These are phyloP conservation scores for Massariosphaeria phaeospora DNA, from an alignment of 495 filamentous ascomycete species.

Conservation along the genomic window DNA sequence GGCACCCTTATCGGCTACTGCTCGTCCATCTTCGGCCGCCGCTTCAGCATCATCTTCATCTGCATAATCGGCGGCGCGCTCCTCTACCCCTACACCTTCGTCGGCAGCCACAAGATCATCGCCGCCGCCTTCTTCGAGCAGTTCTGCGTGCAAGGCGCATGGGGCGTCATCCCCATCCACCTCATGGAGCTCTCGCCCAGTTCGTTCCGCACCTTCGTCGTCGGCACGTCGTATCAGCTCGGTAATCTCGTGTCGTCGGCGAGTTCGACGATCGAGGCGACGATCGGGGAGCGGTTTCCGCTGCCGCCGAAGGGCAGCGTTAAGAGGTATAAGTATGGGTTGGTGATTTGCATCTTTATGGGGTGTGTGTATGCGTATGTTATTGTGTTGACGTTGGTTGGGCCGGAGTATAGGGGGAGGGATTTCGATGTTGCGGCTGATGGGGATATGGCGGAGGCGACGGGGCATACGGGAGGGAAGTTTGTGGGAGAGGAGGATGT, in stretches of 20 bases:
- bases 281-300: slow-evolving; percentile 75
- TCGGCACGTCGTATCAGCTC: slow-evolving; percentile 79
- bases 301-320: slow-evolving; percentile 50
- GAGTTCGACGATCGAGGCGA: slow-evolving; percentile 76
- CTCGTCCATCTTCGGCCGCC: slow-evolving; percentile 75
- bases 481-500: neutral
- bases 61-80: slow-evolving; percentile 71
- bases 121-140: slow-evolving; percentile 89
- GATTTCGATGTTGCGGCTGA: slow-evolving; percentile 64
- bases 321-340: slow-evolving; percentile 72
- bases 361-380: slow-evolving; percentile 82
- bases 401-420: slow-evolving; percentile 67
- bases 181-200: slow-evolving; percentile 83
- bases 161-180: slow-evolving; percentile 53
- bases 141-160: slow-evolving; percentile 66
- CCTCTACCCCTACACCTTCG: slow-evolving; percentile 77
- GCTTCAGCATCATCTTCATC: slow-evolving; percentile 75
- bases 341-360: slow-evolving; percentile 92
- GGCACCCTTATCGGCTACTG: slow-evolving; percentile 74
- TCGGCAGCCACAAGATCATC: slow-evolving; percentile 56
- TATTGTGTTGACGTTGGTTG: slow-evolving; percentile 67
- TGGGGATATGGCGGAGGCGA: slow-evolving; percentile 56
- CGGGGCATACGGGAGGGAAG: neutral
- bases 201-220: slow-evolving; percentile 75
- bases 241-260: slow-evolving; percentile 80